Conservation (phyloP, 2,329 filamentous ascomycete species). For the Onygenales sp. region DNA sequence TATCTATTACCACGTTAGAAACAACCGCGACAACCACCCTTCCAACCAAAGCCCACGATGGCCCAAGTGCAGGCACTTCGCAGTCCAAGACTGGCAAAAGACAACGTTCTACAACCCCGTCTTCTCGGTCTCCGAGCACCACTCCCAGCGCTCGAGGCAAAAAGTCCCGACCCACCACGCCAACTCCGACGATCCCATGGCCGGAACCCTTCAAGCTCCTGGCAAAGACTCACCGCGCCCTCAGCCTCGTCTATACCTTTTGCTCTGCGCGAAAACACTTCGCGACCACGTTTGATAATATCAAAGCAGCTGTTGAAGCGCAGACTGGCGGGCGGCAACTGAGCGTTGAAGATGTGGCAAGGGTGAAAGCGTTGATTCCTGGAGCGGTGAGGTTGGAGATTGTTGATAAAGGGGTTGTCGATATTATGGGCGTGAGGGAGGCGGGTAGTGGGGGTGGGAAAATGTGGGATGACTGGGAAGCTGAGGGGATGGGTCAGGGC, state of each 20-base stretch:
- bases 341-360: conserved; percentile 67
- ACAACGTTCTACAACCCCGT: background rate
- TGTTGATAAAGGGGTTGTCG: conserved; percentile 72
- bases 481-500: conserved; percentile 33
- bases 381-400: conserved; percentile 73
- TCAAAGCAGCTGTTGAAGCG: conserved; percentile 72
- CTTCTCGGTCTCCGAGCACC: conserved; percentile 1
- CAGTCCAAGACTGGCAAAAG: background rate
- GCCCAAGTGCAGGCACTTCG: background rate
- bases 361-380: conserved; percentile 68
- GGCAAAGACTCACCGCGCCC: conserved; percentile 66
- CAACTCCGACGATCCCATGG: conserved; percentile 50
- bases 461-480: conserved; percentile 47
- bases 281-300: conserved; percentile 81
- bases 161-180: conserved; percentile 11
- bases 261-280: conserved; percentile 88
- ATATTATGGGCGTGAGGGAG: conserved; percentile 58
- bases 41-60: conserved; percentile 5
- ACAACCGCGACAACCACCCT: background rate
- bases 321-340: conserved; percentile 62
- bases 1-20: background rate
- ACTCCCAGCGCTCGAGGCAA: conserved; percentile 2
- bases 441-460: conserved; percentile 35
- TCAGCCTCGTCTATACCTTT: conserved; percentile 92
- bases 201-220: conserved; percentile 64